Evolutionary conservation across 441 rosid genomes (phyloP).

Genomic region (Arabidopsis hybrid): DNA sequence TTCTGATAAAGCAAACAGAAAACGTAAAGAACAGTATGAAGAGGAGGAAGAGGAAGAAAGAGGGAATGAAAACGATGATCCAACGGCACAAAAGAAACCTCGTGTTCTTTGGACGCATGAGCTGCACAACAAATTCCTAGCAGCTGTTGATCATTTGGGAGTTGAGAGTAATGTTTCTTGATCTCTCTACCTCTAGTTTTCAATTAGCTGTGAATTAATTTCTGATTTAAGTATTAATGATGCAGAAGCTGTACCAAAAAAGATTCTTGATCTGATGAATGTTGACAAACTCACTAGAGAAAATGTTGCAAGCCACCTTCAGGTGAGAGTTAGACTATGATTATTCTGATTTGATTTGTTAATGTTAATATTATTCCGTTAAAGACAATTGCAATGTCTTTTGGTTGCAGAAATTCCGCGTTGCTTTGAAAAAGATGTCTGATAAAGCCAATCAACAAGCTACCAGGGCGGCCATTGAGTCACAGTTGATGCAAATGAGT

Average conservation of each 20-base stretch:
- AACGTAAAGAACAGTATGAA: slow-evolving; percentile 63
- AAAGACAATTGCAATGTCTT: slow-evolving; percentile 23
- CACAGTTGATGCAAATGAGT: slow-evolving; percentile 60
- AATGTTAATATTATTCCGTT: neutral
- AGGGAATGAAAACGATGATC: slow-evolving; percentile 58
- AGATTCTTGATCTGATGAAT: slow-evolving; percentile 72
- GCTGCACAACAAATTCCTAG: slow-evolving; percentile 63
- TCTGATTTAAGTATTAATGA: slow-evolving; percentile 22
- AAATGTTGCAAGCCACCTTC: slow-evolving; percentile 77
- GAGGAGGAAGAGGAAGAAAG: slow-evolving; percentile 65
- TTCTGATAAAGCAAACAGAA: slow-evolving; percentile 51
- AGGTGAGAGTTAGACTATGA: slow-evolving; percentile 41
- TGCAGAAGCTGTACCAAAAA: slow-evolving; percentile 82
- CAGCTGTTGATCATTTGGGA: slow-evolving; percentile 64
- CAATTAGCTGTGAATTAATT: neutral
- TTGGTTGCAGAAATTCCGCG: slow-evolving; percentile 73
- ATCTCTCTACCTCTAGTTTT: slow-evolving; percentile 14
- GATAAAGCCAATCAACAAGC: slow-evolving; percentile 77
- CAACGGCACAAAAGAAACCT: slow-evolving; percentile 65
- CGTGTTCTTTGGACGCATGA: slow-evolving; percentile 75
- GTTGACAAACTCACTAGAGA: slow-evolving; percentile 74
- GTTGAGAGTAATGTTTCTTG: slow-evolving; percentile 60
- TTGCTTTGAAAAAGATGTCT: slow-evolving; percentile 70
- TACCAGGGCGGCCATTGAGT: slow-evolving; percentile 66
- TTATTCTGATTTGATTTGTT: neutral